phyloP scores from a whole-genome alignment of 352 stramenopile species.

The Pilasporangium apinafurcum region DNA sequence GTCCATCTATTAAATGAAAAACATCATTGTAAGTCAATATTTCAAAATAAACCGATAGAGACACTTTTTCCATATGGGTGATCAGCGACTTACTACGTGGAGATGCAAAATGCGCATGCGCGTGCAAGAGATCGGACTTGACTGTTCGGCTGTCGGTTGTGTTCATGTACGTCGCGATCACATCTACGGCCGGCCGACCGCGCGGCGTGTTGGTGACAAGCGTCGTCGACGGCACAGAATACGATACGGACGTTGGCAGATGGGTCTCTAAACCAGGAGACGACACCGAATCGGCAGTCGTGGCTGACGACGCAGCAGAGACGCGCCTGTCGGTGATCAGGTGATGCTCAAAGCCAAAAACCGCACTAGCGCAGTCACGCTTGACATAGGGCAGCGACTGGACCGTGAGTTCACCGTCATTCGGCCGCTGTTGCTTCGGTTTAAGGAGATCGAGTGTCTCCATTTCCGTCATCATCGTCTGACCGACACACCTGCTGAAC shows the following conservation, averaged over 20 bases:
- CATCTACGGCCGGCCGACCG: slow-evolving; percentile 64
- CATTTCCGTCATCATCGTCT: slow-evolving; percentile 11
- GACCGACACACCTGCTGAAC: slow-evolving; percentile 5
- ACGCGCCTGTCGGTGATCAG: slow-evolving; percentile 20
- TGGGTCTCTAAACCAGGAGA: slow-evolving; percentile 25
- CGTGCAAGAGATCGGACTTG: slow-evolving; percentile 73
- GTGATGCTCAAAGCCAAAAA: slow-evolving; percentile 44
- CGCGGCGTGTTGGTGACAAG: slow-evolving; percentile 59
- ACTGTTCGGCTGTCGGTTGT: slow-evolving; percentile 68
- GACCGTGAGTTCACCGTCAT: slow-evolving; percentile 19
- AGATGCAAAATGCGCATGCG: slow-evolving; percentile 67
- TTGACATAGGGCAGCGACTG: slow-evolving; percentile 76
- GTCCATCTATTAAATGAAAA: slow-evolving; percentile 13
- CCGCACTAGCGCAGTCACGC: slow-evolving; percentile 42
- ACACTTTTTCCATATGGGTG: neutral
- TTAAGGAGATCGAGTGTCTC: slow-evolving; percentile 2
- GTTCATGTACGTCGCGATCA: slow-evolving; percentile 90
- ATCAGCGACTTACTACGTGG: slow-evolving; percentile 41
- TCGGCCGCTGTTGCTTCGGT: slow-evolving; percentile 1
- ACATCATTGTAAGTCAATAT: slow-evolving; percentile 14
- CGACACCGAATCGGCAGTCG: slow-evolving; percentile 10
- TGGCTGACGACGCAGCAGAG: slow-evolving; percentile 34
- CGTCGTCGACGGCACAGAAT: slow-evolving; percentile 58
- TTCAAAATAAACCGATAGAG: slow-evolving; percentile 3
- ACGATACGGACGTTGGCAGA: slow-evolving; percentile 53